Evolutionary conservation across 768 basidiomycete genomes (phyloP), one percentile per base, ranked within the genome.

Genomic region (Boletus speciosus): DNA sequence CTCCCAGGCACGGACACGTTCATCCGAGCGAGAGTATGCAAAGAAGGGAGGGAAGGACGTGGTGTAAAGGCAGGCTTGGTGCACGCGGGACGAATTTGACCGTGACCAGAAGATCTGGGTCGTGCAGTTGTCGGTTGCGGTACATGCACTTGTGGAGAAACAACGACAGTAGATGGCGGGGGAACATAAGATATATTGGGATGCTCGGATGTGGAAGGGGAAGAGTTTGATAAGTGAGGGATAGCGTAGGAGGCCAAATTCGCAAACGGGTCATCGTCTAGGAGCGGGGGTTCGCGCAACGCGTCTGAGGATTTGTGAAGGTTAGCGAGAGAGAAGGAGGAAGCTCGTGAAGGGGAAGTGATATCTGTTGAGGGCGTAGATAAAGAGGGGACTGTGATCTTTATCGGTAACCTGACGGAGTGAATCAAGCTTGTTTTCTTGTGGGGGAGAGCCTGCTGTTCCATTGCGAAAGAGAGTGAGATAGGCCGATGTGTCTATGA

Each of bases 201-300:
- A 15, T 25, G 47, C 12, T 29, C 27, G 12, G 29, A 29, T 29
- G 47, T 29, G n/a, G n/a, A 8, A 3, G 36, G 47, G 21, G 43
- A 32, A 32, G 31, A 31, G 23, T 46, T 49, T 1, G 35, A 41
- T 29, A 38, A 29, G 3, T 10, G 47, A 38, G 36, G 47, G n/a
- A 48, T 9, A 11, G 23, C 5, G 23, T 36, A 34, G 55, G 76
- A 71, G 14, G 56, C 15, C 43, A 85, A 73, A 56, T 84, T 81
- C 21, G 88, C 88, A 61, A 90, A 90, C 2, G 88, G 88, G 61
- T 90, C 88, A 48, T 85, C 82, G 61, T 88, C 87, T 25, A 86
- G 72, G 19, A 88, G 46, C 44, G 56, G 44, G 23, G 39, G 35
- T 37, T 27, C 35, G 10, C 6, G n/a, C 23, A 37, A 37, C 7